Percentiles rank a stretch among this genome's conserved stretches.
Evolutionary conservation across 176 grass and related monocot genomes (phyloP).

Genomic region (Saccharum officinarum): DNA sequence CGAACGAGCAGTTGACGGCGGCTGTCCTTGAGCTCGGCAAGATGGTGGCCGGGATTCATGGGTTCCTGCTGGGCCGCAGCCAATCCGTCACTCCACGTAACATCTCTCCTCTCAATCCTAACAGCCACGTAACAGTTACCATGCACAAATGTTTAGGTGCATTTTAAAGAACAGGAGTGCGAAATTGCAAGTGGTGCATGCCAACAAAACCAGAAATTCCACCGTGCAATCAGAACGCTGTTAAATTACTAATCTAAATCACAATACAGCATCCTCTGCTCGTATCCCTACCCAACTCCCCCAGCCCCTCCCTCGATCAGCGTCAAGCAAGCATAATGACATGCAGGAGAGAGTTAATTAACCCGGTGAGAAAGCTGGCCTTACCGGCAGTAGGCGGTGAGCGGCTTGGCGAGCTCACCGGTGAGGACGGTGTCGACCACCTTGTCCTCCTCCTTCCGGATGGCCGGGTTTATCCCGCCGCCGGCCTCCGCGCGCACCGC

Average conservation of each 20-base stretch:
- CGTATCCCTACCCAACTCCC: background rate
- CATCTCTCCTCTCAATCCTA: no score
- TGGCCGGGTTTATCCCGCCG: constrained; percentile 71
- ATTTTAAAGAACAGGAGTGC: background rate
- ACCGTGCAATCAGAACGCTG: background rate
- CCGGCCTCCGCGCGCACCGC: constrained; percentile 63
- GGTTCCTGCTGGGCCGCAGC: no score
- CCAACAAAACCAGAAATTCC: background rate
- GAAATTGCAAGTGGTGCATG: background rate
- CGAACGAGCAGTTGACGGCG: no score
- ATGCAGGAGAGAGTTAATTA: background rate
- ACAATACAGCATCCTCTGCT: background rate
- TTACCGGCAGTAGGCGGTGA: constrained; percentile 90
- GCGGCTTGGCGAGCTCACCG: constrained; percentile 80
- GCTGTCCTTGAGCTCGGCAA: no score
- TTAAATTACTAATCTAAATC: background rate
- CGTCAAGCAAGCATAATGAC: background rate
- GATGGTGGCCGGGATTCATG: no score
- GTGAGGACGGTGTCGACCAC: constrained; percentile 84
- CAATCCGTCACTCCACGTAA: no score
- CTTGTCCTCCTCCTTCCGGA: constrained; percentile 86
- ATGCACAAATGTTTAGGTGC: background rate
- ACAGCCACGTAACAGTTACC: no score
- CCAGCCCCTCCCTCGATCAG: background rate
- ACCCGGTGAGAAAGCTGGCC: background rate